Base-by-base conservation (phyloP, 2,329 filamentous ascomycete species). In the Tolypocladium tropicale region DNA sequence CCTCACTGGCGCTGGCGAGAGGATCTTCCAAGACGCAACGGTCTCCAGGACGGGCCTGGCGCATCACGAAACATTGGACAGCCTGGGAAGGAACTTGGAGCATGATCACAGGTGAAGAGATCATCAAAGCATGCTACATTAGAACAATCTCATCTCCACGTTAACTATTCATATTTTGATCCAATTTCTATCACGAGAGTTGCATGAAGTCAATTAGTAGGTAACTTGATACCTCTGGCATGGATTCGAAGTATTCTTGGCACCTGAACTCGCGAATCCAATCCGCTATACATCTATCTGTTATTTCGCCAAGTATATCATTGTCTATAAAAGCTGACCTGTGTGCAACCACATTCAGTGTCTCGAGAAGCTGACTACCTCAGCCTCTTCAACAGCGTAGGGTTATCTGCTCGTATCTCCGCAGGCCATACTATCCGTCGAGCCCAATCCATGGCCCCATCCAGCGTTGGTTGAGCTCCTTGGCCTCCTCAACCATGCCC, bases 361-460 rank as follows among this genome's bases (percentile, higher is more conserved):
- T 39, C 5, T 3, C 4, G 18, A 39, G 6, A 18, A 37, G n/a
- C n/a, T n/a, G n/a, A n/a, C n/a, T n/a, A n/a, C n/a, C n/a, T n/a
- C n/a, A n/a, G n/a, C n/a, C n/a, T 25, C 11, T 4, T 11, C 21
- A 25, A 23, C 11, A 43, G 21, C 10, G 10, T n/a, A 43, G 12
- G 39, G 21, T 46, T 23, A 46, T 18, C 21, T 14, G 16, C 10
- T 23, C 5, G 4, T 9, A 4, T 10, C n/a, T 12, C 2, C 9
- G n/a, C n/a, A n/a, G n/a, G n/a, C 21, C 6, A 14, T 21, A 12
- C 6, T 28, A 28, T 2, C 16, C 14, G 14, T 48, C 43, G n/a
- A 34, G 25, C 6, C 49, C 30, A 46, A 69, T 81, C 80, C 80
- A 84, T 49, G 80, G 72, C 2, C 78, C 80, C 81, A 84, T 84